Conservation (phyloP, 148 eudicot species). For the Cornus controversa region DNA sequence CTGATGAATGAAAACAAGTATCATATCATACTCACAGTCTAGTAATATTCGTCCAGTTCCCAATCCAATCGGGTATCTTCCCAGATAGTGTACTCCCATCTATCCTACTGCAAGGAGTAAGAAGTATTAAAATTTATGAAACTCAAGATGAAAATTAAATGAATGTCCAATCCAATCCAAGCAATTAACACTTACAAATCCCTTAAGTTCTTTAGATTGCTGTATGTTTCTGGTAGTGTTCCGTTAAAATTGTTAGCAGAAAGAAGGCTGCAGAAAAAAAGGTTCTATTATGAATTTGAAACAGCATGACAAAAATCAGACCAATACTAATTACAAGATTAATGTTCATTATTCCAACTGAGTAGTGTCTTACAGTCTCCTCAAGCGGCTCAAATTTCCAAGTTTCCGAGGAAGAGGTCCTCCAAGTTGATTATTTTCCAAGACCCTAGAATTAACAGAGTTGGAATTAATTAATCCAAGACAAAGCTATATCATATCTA, state of each 20-base stretch:
- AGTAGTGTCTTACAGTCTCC: slow-evolving; percentile 46
- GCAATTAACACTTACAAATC: slow-evolving; percentile 54
- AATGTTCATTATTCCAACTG: neutral
- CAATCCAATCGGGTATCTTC: slow-evolving; percentile 70
- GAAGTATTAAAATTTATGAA: slow-evolving; percentile 1
- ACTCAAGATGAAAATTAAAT: neutral
- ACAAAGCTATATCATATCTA: neutral
- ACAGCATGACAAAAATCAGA: neutral
- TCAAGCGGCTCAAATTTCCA: slow-evolving; percentile 61
- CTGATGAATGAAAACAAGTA: slow-evolving; percentile 22
- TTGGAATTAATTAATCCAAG: neutral
- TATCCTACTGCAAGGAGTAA: slow-evolving; percentile 57
- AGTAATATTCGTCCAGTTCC: slow-evolving; percentile 51
- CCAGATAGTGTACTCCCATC: slow-evolving; percentile 71
- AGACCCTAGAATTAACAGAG: slow-evolving; percentile 31
- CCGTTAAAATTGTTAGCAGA: slow-evolving; percentile 73
- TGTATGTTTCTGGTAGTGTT: slow-evolving; percentile 58
- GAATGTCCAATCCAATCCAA: too few relatives aligned
- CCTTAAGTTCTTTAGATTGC: slow-evolving; percentile 55
- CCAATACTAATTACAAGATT: neutral
- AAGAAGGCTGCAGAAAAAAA: slow-evolving; percentile 50
- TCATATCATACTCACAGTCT: slow-evolving; percentile 56
- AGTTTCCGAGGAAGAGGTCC: slow-evolving; percentile 64
- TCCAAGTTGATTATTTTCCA: slow-evolving; percentile 59
- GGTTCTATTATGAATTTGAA: neutral